Base-by-base conservation (phyloP, 805 yeast species). In the Pichia paraexigua region DNA sequence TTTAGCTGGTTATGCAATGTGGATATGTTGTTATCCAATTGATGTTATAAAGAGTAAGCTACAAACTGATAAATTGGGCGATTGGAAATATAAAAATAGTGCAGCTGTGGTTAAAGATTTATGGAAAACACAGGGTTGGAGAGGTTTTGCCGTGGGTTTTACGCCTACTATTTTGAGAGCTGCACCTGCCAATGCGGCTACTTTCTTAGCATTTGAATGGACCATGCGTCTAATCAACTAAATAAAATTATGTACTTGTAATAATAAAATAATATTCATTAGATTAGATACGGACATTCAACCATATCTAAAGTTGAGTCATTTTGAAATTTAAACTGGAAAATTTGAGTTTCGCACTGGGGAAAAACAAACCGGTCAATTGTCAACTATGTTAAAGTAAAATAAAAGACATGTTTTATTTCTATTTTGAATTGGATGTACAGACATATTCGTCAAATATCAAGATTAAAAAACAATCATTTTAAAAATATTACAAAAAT, bases 101-200 rank as follows among this genome's bases (percentile, higher is more conserved):
- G 44, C 76, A n/a, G 78, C 78, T 53, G 95, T 89, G 27, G 70
- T 79, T 18, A 74, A 65, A 51, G 73, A 75, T 51, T 75, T 88
- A 22, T 75, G 65, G 62, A 67, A 65, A 46, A 72, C 75, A n/a
- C 73, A 75, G 48, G 97, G 98, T 27, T 52, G 81, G 25, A 74
- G 74, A 56, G 96, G 96, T 0, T 86, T 94, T 63, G 87, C 87
- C 70, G 84, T 84, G 69, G 99, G 99, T 1, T 91, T 95, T 64
- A 69, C 81, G 20, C 97, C 99, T 40, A 91, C 98, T 0, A 80
- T 94, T 56, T 72, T 94, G 57, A 85, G 99, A 71, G 98, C 99
- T 47, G 96, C 96, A 3, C 99, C 99, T 0, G 99, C 95, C 4
- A 95, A 94, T 65, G 99, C 96, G 42, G 96, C 95, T 30, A 95